Percentiles rank a stretch among this genome's conserved stretches.
Conservation (phyloP, 495 filamentous ascomycete species). For the Aspergillus kassunensis region DNA sequence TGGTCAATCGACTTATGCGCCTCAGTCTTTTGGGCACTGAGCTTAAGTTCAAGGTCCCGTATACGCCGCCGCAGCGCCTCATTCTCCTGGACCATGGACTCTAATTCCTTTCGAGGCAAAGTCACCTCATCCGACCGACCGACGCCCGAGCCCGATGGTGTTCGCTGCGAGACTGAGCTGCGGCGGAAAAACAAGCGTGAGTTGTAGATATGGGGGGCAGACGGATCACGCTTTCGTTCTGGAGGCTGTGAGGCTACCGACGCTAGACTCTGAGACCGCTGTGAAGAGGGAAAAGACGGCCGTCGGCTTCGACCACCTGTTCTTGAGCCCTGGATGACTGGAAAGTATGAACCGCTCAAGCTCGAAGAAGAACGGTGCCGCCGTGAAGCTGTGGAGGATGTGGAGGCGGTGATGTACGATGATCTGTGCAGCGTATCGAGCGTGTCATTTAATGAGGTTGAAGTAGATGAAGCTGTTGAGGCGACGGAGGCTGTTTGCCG, state of each 20-base stretch:
- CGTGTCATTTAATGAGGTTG: constrained; percentile 54
- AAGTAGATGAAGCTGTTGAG: constrained; percentile 75
- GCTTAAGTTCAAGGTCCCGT: constrained; percentile 74
- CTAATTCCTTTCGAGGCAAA: constrained; percentile 59
- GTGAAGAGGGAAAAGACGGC: constrained; percentile 41
- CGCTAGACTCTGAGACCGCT: constrained; percentile 36
- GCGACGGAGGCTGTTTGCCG: constrained; percentile 77
- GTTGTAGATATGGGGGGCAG: constrained; percentile 22
- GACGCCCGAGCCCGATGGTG: constrained; percentile 16
- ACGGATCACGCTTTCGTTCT: constrained; percentile 19
- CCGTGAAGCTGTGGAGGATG: constrained; percentile 52
- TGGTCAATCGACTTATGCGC: constrained; percentile 1
- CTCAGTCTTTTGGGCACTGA: constrained; percentile 27
- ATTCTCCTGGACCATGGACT: constrained; percentile 74
- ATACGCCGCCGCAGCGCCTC: constrained; percentile 69
- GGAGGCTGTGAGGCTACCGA: constrained; percentile 29
- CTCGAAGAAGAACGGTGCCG: constrained; percentile 64
- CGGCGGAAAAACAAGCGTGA: constrained; percentile 30
- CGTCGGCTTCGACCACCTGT: constrained; percentile 39
- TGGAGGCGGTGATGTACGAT: constrained; percentile 46
- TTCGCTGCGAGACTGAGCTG: constrained; percentile 28
- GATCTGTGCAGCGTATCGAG: constrained; percentile 43
- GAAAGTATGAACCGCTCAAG: constrained; percentile 49
- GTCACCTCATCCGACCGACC: constrained; percentile 65
- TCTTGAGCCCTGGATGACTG: constrained; percentile 43